Percentiles rank a stretch among this genome's conserved stretches.
phyloP scores from a whole-genome alignment of 2,329 filamentous ascomycete species.

The Pestalotiopsis sp. region DNA sequence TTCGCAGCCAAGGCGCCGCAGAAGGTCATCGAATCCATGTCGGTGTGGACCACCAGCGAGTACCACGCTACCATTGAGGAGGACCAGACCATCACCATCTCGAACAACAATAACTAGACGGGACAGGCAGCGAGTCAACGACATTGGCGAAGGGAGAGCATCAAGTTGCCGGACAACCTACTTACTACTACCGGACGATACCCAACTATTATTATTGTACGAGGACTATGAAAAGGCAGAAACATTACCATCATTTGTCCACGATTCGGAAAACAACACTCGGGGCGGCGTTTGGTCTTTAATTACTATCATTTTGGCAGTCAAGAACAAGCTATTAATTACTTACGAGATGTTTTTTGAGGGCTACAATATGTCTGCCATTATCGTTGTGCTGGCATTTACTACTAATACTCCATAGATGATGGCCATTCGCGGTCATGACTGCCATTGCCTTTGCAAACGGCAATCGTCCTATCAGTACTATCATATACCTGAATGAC shows the following conservation, averaged over 20 bases:
- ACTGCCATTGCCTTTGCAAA: too few species aligned
- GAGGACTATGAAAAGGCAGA: neutral
- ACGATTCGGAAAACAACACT: neutral
- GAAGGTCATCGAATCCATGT: conserved; percentile 68
- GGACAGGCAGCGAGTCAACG: neutral
- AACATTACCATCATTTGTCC: neutral
- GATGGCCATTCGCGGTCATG: too few species aligned
- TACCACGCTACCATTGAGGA: conserved; percentile 74
- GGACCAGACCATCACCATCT: conserved; percentile 67
- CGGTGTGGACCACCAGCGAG: conserved; percentile 51
- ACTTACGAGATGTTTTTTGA: neutral
- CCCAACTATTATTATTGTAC: neutral
- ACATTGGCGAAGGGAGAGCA: neutral
- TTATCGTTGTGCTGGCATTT: neutral
- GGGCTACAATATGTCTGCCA: neutral
- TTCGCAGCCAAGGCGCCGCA: conserved; percentile 77
- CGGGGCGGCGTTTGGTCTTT: neutral
- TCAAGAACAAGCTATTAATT: neutral
- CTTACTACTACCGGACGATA: neutral
- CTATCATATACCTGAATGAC: too few species aligned
- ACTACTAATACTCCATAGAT: too few species aligned
- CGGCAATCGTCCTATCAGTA: too few species aligned
- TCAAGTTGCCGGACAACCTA: neutral
- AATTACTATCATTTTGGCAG: neutral
- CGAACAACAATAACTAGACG: conserved; percentile 19